Percentiles rank a stretch among this genome's conserved stretches.
These are phyloP conservation scores for Thymus mandschuricus DNA, from an alignment of 257 asterid genomes.

Conservation along the genomic window DNA sequence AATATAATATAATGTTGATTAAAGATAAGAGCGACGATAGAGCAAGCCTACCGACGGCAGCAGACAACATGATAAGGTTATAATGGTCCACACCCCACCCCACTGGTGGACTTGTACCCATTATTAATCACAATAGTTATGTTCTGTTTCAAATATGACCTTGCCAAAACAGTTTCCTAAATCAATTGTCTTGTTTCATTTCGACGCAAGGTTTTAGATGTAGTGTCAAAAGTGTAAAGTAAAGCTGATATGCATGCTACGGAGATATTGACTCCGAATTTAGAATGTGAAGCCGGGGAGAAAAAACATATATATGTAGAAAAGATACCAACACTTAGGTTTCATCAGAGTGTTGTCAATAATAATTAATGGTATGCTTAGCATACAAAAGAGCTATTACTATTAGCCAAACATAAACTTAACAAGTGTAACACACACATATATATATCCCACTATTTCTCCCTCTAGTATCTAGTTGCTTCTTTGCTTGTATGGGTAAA, in stretches of 20 bases:
- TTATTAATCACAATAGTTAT: too few species aligned
- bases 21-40: neutral
- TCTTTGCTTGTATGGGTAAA: neutral
- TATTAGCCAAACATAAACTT: neutral
- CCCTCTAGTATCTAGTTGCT: slow-evolving; percentile 20
- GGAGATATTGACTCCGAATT: neutral
- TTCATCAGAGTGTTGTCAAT: too few species aligned
- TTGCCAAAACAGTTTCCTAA: too few species aligned
- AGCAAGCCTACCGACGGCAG: neutral
- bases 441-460: neutral
- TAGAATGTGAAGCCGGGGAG: neutral
- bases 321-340: too few species aligned
- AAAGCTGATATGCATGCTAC: neutral
- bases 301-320: neutral
- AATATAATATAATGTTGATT: neutral
- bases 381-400: too few species aligned
- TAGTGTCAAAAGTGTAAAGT: too few species aligned
- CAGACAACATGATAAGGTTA: slow-evolving; percentile 16
- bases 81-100: neutral
- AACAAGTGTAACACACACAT: neutral
- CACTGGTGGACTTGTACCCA: neutral
- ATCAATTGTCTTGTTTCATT: too few species aligned
- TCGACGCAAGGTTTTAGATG: too few species aligned
- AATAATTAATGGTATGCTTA: too few species aligned
- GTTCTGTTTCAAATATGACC: too few species aligned